A percentile compares a stretch with the other conserved stretches of the same genome.
These are phyloP conservation scores for Colletotrichum eremochloae DNA, from an alignment of 2,329 filamentous ascomycete species.

Conservation along the genomic window DNA sequence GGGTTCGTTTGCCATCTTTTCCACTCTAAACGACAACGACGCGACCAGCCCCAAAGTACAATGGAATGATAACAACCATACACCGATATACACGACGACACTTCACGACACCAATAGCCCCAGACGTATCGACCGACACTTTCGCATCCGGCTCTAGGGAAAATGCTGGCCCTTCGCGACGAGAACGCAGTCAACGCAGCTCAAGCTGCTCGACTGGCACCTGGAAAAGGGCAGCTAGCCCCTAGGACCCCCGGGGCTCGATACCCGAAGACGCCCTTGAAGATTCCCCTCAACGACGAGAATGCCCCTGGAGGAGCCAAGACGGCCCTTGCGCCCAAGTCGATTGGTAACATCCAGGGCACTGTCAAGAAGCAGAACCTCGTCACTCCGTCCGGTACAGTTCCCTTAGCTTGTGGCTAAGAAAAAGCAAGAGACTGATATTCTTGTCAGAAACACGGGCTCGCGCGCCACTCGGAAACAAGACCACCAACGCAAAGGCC, in stretches of 20 bases:
- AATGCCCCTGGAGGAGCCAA: conserved; percentile 78
- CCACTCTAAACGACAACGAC: conserved; percentile 19
- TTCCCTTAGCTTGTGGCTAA: conserved; percentile 29
- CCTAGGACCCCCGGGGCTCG: conserved; percentile 85
- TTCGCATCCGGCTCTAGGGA: conserved; percentile 5
- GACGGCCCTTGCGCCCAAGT: conserved; percentile 67
- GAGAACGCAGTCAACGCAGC: conserved; percentile 44
- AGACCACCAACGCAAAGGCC: conserved; percentile 95
- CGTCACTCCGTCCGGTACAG: conserved; percentile 43
- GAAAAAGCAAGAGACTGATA: conserved; percentile 20
- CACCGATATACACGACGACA: neutral
- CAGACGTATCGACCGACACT: neutral
- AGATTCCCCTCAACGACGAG: conserved; percentile 84
- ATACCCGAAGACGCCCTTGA: conserved; percentile 86
- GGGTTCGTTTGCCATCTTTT: conserved; percentile 16
- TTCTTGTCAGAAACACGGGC: conserved; percentile 69
- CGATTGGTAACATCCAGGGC: conserved; percentile 51
- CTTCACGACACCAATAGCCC: neutral
- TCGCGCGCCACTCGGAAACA: conserved; percentile 89
- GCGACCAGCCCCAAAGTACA: conserved; percentile 10
- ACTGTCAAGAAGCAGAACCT: conserved; percentile 41
- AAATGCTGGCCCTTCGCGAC: conserved; percentile 43
- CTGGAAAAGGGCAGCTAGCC: conserved; percentile 56
- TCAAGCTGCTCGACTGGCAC: conserved; percentile 41
- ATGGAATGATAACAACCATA: conserved; percentile 5